These are phyloP conservation scores for Spathaspora sp. DNA, from an alignment of 805 yeast species.

Conservation along the genomic window DNA sequence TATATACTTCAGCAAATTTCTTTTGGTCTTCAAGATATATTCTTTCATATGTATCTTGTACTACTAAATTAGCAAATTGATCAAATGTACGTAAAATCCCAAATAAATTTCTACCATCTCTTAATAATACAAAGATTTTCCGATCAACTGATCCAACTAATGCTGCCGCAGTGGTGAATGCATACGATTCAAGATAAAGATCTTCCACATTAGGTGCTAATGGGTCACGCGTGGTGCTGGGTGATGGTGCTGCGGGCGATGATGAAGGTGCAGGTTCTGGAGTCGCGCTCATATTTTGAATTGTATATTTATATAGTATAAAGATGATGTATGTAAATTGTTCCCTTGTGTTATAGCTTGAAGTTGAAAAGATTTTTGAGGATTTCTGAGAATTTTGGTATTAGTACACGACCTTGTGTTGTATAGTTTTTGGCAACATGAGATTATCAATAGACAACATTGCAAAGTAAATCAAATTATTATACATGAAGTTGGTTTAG, in stretches of 20 bases:
- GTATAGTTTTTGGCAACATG: too few relatives aligned
- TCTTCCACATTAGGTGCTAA: conserved; percentile 43
- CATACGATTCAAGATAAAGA: conserved; percentile 71
- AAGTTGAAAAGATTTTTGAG: not conserved
- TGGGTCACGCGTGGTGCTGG: conserved; percentile 9
- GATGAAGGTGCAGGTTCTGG: conserved; percentile 3
- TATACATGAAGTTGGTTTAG: too few relatives aligned
- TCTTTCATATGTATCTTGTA: conserved; percentile 88
- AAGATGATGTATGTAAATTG: not conserved
- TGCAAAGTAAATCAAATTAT: not conserved
- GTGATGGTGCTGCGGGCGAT: not conserved
- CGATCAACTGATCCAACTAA: conserved; percentile 82
- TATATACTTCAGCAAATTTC: conserved; percentile 68
- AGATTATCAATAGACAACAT: not conserved
- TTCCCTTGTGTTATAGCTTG: not conserved
- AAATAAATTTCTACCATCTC: conserved; percentile 85
- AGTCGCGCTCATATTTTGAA: not conserved
- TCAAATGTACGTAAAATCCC: conserved; percentile 94
- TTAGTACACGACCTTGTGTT: not conserved
- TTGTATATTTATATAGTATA: not conserved
- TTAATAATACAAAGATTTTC: conserved; percentile 75
- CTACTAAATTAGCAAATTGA: conserved; percentile 87
- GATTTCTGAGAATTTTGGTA: not conserved
- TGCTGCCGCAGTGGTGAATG: conserved; percentile 89
- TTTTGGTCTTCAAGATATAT: conserved; percentile 52